A percentile compares a stretch with the other conserved stretches of the same genome.
Conservation (phyloP, 441 rosid genomes). For the Erodium chrysanthum region DNA sequence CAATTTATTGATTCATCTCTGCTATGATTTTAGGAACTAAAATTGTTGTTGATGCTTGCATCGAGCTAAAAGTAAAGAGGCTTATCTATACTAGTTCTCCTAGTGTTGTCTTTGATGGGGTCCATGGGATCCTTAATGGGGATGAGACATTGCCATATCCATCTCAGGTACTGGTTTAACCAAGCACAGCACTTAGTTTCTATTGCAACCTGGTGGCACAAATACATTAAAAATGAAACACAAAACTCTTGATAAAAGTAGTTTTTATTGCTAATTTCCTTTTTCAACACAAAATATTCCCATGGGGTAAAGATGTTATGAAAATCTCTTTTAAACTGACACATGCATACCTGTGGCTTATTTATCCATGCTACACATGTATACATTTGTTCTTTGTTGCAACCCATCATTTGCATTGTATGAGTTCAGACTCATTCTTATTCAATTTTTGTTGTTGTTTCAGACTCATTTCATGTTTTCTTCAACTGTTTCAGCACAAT, state of each 20-base stretch:
- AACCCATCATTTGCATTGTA: not conserved
- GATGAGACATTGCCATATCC: slow-evolving; percentile 66
- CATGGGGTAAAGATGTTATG: not conserved
- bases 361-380: not conserved
- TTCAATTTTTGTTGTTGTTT: not conserved
- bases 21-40: slow-evolving; percentile 46
- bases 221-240: too few species aligned
- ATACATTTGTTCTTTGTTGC: not conserved
- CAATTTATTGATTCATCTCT: slow-evolving; percentile 1
- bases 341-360: not conserved
- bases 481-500: slow-evolving; percentile 47
- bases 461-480: not conserved
- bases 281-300: not conserved
- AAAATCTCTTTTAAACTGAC: not conserved
- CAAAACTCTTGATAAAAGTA: not conserved
- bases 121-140: slow-evolving; percentile 44
- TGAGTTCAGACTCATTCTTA: not conserved
- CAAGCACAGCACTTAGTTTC: not conserved
- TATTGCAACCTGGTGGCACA: not conserved
- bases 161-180: slow-evolving; percentile 35
- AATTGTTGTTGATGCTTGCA: slow-evolving; percentile 73
- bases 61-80: slow-evolving; percentile 61
- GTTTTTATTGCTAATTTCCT: not conserved
- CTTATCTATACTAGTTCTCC: slow-evolving; percentile 88
- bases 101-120: slow-evolving; percentile 80